Evolutionary conservation across 805 yeast species (phyloP), one percentile per base, ranked within the genome.

Genomic region (Saccharomycopsis sp.): DNA sequence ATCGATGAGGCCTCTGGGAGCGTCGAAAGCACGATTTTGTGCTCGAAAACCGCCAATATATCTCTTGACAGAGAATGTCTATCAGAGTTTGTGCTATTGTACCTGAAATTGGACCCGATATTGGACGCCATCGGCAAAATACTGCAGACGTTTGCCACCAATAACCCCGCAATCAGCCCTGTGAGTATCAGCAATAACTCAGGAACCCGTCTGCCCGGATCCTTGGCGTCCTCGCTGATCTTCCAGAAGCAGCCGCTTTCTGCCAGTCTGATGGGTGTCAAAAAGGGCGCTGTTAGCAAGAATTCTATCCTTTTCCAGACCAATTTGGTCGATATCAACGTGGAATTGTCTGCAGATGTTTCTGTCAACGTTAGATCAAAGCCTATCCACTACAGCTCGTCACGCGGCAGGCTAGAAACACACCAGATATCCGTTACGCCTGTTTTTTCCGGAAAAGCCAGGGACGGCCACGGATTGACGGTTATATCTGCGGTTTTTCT

Each of bases 41-140:
- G 78, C 20, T 73, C 83, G 0, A 81, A 81, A 58, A 67, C 71
- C 0, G 76, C 78, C 0, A 44, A 48, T 2, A 4, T 66, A 1
- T 46, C 59, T 9, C 23, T 67, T 21, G 62, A 65, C 5, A 15
- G 24, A 2, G 18, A 54, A 0, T 62, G 64, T n/a, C 34, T 65
- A 3, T 51, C 57, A 0, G 54, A 24, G 0, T 18, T 70, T 2
- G 15, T 40, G 0, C 41, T 29, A 1, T 55, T 64, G 9, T 20
- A 51, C 2, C 52, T 57, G 1, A 18, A 53, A 1, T 34, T 69
- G 8, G 14, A 21, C 1, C 48, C 68, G 2, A 56, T 63, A 9
- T 20, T 54, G 1, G 65, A 60, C 1, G 67, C 66, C 2, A 47
- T 58, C 1, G 57, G 60, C 1, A 63, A 66, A 56, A 64, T 66